Evolutionary conservation across 2,329 filamentous ascomycete genomes (phyloP).

Genomic region (Colletotrichum tanaceti): DNA sequence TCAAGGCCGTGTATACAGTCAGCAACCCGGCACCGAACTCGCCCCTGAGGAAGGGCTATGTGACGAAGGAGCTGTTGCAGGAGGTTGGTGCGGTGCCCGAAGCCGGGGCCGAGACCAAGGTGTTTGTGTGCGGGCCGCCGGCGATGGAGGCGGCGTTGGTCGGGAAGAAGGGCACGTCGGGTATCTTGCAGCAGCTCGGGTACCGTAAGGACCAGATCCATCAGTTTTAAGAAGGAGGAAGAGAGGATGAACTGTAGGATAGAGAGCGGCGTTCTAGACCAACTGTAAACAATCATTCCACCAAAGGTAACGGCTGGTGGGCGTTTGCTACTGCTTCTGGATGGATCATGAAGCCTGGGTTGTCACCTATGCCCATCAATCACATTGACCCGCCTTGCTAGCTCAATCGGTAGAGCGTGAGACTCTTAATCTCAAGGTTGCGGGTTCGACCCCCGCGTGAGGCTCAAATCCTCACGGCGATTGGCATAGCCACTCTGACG

Average conservation of each 20-base stretch:
- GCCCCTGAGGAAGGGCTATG: constrained; percentile 63
- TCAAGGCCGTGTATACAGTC: constrained; percentile 69
- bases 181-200: constrained; percentile 68
- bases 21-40: constrained; percentile 58
- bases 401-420: constrained; percentile 80
- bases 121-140: constrained; percentile 77
- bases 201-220: constrained; percentile 68
- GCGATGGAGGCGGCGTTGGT: constrained; percentile 71
- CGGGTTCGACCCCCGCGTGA: constrained; percentile 45
- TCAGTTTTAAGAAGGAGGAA: constrained; percentile 60
- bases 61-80: constrained; percentile 67
- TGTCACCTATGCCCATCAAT: no score
- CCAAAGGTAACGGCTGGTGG: no score
- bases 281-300: no score
- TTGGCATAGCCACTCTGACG: background rate
- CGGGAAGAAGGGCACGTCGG: constrained; percentile 57
- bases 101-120: constrained; percentile 59
- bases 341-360: no score
- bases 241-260: background rate
- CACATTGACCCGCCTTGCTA: constrained; percentile 53
- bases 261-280: no score
- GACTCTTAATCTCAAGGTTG: constrained; percentile 65
- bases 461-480: constrained; percentile 42
- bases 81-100: constrained; percentile 56
- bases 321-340: no score